Evolutionary conservation across 2,329 filamentous ascomycete genomes (phyloP), one percentile per base, ranked within the genome.

Genomic region (Colletotrichum sp.): DNA sequence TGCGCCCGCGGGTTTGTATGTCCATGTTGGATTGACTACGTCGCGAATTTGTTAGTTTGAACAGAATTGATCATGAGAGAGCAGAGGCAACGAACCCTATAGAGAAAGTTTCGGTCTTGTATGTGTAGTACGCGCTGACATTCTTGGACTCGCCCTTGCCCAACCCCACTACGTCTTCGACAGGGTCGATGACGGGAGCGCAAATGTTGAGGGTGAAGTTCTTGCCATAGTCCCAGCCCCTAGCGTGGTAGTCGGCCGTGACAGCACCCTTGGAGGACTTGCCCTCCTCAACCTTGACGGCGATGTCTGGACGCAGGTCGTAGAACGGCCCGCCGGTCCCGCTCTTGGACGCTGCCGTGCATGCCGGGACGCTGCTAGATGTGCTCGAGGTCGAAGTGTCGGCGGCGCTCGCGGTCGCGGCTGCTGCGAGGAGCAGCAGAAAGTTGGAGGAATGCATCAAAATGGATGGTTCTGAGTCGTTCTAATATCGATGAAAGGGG

Each of bases 201-300:
- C 95, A 97, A 79, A 97, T 93, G 85, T 97, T 97, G 80, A 96
- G 82, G 3, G 95, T 96, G 81, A 97, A 97, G 86, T 96, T 96
- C 78, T 92, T 91, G 77, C 91, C 92, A 79, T 96, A 95, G 84
- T 96, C 95, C 83, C 92, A 94, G 39, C 95, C 95, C 75, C 90
- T 90, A 9, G 93, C 92, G 78, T 92, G 89, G 83, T 92, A 92
- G 81, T 92, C 90, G 36, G 86, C 85, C 12, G 85, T 84, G 13
- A 85, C 84, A 32, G 82, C 83, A 16, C 85, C 85, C 77, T 85
- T 86, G 76, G 86, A 84, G 16, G 85, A 81, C 79, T 89, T 89
- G 7, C 84, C 87, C 61, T 89, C 86, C 26, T 85, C 83, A 6
- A 85, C 82, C 18, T 82, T 80, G 32, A 88, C 81, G 34, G 90